Base-by-base conservation (phyloP, 1,284 basidiomycete species). In the Ceraceosorus bombacis region DNA sequence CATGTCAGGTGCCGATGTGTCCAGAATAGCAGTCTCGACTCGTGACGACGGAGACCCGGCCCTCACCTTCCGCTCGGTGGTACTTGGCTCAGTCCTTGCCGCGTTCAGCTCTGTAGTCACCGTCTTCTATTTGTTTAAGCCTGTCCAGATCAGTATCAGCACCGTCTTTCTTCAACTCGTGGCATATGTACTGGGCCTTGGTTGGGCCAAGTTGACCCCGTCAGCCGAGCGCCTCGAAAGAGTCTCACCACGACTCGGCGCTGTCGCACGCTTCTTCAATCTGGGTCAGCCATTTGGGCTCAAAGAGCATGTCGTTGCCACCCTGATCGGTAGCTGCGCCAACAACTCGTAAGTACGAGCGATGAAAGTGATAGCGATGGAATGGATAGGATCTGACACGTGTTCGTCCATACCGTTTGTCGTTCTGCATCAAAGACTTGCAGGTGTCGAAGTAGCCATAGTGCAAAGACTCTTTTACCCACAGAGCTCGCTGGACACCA, bases 31-130 rank as follows among this genome's bases (percentile, higher is more conserved):
- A 13, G 80, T 87, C 57, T 83, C 85, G 67, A 57, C 82, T 38
- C 80, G 85, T 37, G 85, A 87, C 73, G 85, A 86, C 67, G 82
- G 80, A 2, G 85, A 85, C 79, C 83, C 0, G 70, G n/a, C 51
- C 15, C 36, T 85, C 27, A 86, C 85, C 0, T 82, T 86, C 66
- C 81, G 85, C 13, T 84, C 83, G 8, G 65, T 84, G 15, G 69
- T 83, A 38, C 71, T 86, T 8, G 85, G 85, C 0, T 83, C 85
- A 0, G 62, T 83, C 0, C 80, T 85, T 62, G 82, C 83, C 81
- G 83, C 38, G 81, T 85, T 53, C 81, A 82, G 10, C 69, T 83
- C 40, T 76, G 74, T 61, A 80, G 83, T 81, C 81, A 82, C 64
- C 17, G 75, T 68, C n/a, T 38, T 54, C 49, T 58, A 83, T 66